Conservation (phyloP, 148 eudicot species). For the Gaultheria prostrata region DNA sequence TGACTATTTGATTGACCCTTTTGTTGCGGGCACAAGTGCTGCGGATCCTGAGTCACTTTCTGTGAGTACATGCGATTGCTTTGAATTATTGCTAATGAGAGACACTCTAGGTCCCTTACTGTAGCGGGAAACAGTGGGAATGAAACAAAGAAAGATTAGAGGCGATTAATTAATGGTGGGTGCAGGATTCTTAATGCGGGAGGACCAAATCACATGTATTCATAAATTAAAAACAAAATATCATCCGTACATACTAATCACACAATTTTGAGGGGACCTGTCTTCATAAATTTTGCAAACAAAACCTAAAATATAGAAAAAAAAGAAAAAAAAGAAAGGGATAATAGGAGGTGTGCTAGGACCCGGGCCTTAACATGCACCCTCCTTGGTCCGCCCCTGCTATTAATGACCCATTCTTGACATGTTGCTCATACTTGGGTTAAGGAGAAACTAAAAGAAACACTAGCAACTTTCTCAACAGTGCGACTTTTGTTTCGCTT, state of each 20-base stretch:
- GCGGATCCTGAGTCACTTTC: constrained; percentile 96
- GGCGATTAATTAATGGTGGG: background rate
- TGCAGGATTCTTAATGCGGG: too few relatives aligned
- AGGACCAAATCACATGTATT: too few relatives aligned
- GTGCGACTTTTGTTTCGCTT: background rate
- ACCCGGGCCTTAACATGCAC: too few relatives aligned
- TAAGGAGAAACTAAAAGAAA: background rate
- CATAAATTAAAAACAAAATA: too few relatives aligned
- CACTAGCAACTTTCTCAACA: background rate
- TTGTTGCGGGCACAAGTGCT: constrained; percentile 88
- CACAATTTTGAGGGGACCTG: too few relatives aligned
- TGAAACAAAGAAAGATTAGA: background rate
- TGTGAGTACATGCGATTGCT: constrained; percentile 45
- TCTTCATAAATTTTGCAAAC: too few relatives aligned
- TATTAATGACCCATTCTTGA: background rate
- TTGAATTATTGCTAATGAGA: background rate
- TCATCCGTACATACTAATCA: too few relatives aligned
- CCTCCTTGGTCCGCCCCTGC: too few relatives aligned
- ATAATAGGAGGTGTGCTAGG: too few relatives aligned
- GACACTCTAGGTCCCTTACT: background rate
- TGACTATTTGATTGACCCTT: constrained; percentile 89
- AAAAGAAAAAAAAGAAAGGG: too few relatives aligned
- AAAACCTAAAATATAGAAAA: too few relatives aligned
- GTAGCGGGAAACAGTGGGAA: background rate
- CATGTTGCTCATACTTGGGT: background rate